These are phyloP conservation scores for Neurospora cerealis DNA, from an alignment of 495 filamentous ascomycete species.

Conservation along the genomic window DNA sequence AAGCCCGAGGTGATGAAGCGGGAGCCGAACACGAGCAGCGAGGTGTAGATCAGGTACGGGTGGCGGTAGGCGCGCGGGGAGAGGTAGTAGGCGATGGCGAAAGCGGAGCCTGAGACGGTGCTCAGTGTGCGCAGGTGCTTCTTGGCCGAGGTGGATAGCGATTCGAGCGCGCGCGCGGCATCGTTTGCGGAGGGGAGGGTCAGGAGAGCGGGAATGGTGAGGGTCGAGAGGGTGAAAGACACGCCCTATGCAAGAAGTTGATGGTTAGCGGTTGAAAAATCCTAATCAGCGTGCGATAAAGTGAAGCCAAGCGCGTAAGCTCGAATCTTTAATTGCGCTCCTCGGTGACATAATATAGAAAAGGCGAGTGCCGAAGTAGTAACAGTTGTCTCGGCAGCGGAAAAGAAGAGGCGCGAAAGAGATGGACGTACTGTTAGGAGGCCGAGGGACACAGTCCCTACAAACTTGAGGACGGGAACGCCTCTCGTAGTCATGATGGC, in stretches of 20 bases:
- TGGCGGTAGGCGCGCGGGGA: slow-evolving; percentile 63
- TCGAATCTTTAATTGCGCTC: not conserved
- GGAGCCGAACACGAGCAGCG: slow-evolving; percentile 45
- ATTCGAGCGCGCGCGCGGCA: slow-evolving; percentile 53
- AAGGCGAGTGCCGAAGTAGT: not conserved
- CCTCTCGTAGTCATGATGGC: slow-evolving; percentile 55
- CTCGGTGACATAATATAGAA: not conserved
- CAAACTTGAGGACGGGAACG: slow-evolving; percentile 74
- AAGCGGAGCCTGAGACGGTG: slow-evolving; percentile 47
- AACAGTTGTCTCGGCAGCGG: not conserved
- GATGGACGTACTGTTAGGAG: slow-evolving; percentile 62
- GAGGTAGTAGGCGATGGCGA: slow-evolving; percentile 62
- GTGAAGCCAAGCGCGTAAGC: not conserved
- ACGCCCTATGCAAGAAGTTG: slow-evolving; percentile 49
- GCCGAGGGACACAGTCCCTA: slow-evolving; percentile 78
- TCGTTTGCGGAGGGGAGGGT: slow-evolving; percentile 60
- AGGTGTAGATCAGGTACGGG: slow-evolving; percentile 78
- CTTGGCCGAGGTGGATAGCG: slow-evolving; percentile 49
- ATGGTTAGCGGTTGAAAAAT: not conserved
- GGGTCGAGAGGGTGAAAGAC: slow-evolving; percentile 64
- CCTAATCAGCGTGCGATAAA: not conserved
- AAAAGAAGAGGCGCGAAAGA: slow-evolving; percentile 15
- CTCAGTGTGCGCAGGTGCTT: slow-evolving; percentile 52
- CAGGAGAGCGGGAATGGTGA: slow-evolving; percentile 67
- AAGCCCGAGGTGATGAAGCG: slow-evolving; percentile 43